Evolutionary conservation across 2,329 filamentous ascomycete species (phyloP).

Genomic region (Ilyonectria mors-panacis): DNA sequence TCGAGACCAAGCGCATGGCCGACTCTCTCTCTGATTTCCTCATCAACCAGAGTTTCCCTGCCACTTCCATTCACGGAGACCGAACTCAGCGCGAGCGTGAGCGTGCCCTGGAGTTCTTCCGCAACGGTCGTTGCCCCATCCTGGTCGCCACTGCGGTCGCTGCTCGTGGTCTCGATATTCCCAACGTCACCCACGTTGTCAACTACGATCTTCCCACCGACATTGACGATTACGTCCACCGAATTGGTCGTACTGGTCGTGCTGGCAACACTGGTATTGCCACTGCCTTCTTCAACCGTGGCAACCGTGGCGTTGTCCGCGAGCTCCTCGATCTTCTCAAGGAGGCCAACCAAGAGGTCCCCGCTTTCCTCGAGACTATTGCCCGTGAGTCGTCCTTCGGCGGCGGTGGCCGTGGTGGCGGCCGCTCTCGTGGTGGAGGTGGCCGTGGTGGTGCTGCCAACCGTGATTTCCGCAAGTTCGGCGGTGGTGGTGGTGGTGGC

Average conservation of each 20-base stretch:
- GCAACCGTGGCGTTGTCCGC: slow-evolving; percentile 97
- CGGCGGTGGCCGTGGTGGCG: slow-evolving; percentile 68
- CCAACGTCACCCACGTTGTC: slow-evolving; percentile 96
- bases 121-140: slow-evolving; percentile 94
- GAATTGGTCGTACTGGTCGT: slow-evolving; percentile 99
- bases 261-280: slow-evolving; percentile 98
- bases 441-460: slow-evolving; percentile 80
- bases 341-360: slow-evolving; percentile 98
- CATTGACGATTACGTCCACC: slow-evolving; percentile 98
- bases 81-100: slow-evolving; percentile 99
- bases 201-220: slow-evolving; percentile 99
- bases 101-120: slow-evolving; percentile 97
- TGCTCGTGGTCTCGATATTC: slow-evolving; percentile 91
- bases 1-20: slow-evolving; percentile 99
- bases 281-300: slow-evolving; percentile 99
- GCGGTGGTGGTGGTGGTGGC: slow-evolving; percentile 67
- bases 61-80: slow-evolving; percentile 98
- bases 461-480: slow-evolving; percentile 91
- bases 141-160: slow-evolving; percentile 97
- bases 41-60: slow-evolving; percentile 98
- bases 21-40: slow-evolving; percentile 98
- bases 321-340: slow-evolving; percentile 98
- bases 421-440: slow-evolving; percentile 68
- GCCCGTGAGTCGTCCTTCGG: slow-evolving; percentile 93
- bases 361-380: slow-evolving; percentile 95